phyloP scores from a whole-genome alignment of 2,329 filamentous ascomycete species.

The Chalaropsis thielavioides region DNA sequence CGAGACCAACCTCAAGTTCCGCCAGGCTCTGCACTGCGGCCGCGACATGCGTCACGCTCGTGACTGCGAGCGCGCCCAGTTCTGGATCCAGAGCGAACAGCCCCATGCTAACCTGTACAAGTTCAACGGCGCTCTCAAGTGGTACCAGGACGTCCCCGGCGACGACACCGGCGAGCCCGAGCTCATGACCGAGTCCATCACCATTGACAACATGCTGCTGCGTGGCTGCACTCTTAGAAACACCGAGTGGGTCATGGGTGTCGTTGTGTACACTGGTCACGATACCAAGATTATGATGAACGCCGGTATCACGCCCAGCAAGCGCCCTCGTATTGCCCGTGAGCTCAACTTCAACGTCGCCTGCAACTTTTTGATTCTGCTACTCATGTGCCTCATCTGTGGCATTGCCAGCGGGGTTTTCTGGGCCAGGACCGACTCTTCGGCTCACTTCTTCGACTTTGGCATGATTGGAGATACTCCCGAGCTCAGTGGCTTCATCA shows the following conservation, averaged over 20 bases:
- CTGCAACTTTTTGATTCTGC: slow-evolving; percentile 85
- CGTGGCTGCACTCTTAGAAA: slow-evolving; percentile 89
- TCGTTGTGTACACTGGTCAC: slow-evolving; percentile 81
- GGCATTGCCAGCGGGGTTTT: slow-evolving; percentile 73
- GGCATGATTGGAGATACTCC: slow-evolving; percentile 65
- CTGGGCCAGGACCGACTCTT: slow-evolving; percentile 62
- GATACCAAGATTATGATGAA: slow-evolving; percentile 99
- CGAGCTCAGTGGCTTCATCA: slow-evolving; percentile 77
- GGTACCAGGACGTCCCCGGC: slow-evolving; percentile 58
- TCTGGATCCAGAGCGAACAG: slow-evolving; percentile 75
- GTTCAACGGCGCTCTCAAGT: slow-evolving; percentile 80
- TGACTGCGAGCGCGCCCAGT: slow-evolving; percentile 82
- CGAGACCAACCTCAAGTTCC: slow-evolving; percentile 93
- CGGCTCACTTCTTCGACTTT: slow-evolving; percentile 69
- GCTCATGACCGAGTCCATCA: slow-evolving; percentile 82
- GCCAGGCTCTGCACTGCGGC: slow-evolving; percentile 76
- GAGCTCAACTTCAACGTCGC: slow-evolving; percentile 96
- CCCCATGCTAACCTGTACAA: slow-evolving; percentile 91
- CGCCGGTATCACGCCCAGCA: slow-evolving; percentile 84
- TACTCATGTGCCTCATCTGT: slow-evolving; percentile 75
- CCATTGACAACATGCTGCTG: slow-evolving; percentile 87
- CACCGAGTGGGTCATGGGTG: slow-evolving; percentile 86
- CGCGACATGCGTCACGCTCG: slow-evolving; percentile 71
- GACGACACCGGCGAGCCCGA: slow-evolving; percentile 47
- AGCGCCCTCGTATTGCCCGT: slow-evolving; percentile 77